Evolutionary conservation across 169 alveolate species (phyloP), one percentile per base, ranked within the genome.

Genomic region (Eimeria maxima): DNA sequence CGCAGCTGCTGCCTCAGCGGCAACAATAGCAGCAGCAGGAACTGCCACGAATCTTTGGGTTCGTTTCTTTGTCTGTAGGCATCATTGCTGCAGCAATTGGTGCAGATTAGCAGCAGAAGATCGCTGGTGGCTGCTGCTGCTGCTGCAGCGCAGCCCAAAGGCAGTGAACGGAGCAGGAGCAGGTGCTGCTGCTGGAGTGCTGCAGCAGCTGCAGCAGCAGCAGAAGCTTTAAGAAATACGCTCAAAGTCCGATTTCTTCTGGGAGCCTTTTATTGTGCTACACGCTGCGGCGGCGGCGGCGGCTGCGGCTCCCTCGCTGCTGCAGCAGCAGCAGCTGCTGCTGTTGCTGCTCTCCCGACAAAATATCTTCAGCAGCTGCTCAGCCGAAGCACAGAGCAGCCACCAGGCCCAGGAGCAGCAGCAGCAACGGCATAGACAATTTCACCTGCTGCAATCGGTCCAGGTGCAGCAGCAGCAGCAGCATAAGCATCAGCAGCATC

Each of bases 101-200:
- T 20, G 87, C 50, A 47, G 44, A 38, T 76, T 14, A 5, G 47
- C 81, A 71, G 81, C 47, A 71, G 81, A 71, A 71, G 81, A 38
- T 27, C 81, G 81, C 81, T 29, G 81, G 50, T 24, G 10, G 65
- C 87, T 71, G 83, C 83, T 71, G 53, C 65, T 38, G 87, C 87
- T 76, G 87, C 87, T 76, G 87, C 87, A 38, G 87, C 87, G 87
- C 55, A 76, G 87, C 87, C 55, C 87, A 76, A 45, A 42, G 29
- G 87, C 87, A 76, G 87, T 47, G 50, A 76, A 45, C 87, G 63
- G 87, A 76, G 55, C 60, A 76, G 87, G 38, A 76, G 87, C 87
- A 44, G 87, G 55, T 76, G 87, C 69, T 60, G 69, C 69, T 60
- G 69, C 69, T 60, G 69, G n/a, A 60, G 69, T 60, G 69, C 69